phyloP scores from a whole-genome alignment of 2,329 filamentous ascomycete genomes.

The Xylogone sp. region DNA sequence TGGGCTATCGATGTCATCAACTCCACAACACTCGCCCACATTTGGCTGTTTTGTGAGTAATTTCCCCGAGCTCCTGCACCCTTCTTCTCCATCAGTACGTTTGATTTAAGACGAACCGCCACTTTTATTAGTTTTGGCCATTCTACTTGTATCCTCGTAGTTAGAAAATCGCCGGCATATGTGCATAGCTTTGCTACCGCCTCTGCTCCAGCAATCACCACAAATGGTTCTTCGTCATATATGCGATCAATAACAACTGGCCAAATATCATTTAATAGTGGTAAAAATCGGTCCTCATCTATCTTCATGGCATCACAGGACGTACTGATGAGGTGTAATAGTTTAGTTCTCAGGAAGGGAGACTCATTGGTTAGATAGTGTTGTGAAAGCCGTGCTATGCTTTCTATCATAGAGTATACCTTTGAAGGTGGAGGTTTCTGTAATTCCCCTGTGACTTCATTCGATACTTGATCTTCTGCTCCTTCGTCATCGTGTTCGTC shows the following conservation, averaged over 20 bases:
- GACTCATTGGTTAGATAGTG: slow-evolving; percentile 87
- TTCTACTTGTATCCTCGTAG: slow-evolving; percentile 67
- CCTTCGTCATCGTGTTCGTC: slow-evolving; percentile 21
- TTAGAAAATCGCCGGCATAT: slow-evolving; percentile 77
- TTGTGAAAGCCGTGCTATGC: slow-evolving; percentile 79
- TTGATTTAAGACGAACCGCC: slow-evolving; percentile 38
- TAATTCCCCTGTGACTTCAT: slow-evolving; percentile 38
- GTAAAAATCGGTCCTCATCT: slow-evolving; percentile 81
- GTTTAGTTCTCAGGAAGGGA: slow-evolving; percentile 69
- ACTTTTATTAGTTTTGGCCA: slow-evolving; percentile 58
- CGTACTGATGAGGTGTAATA: slow-evolving; percentile 73
- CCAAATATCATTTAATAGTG: slow-evolving; percentile 88
- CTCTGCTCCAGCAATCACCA: slow-evolving; percentile 66
- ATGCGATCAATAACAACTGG: slow-evolving; percentile 70
- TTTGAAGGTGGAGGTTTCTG: slow-evolving; percentile 65
- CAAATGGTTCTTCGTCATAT: slow-evolving; percentile 62
- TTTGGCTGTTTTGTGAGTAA: slow-evolving; percentile 57
- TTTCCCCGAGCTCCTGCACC: slow-evolving; percentile 42
- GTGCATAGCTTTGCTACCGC: slow-evolving; percentile 66
- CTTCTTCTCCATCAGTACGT: slow-evolving; percentile 32
- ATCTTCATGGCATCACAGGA: slow-evolving; percentile 67
- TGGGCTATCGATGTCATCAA: slow-evolving; percentile 59
- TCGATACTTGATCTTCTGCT: slow-evolving; percentile 32
- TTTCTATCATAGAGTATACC: slow-evolving; percentile 75
- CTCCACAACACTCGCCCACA: slow-evolving; percentile 59